Conservation (phyloP, 495 filamentous ascomycete genomes). For the Aspergillus taichungensis region DNA sequence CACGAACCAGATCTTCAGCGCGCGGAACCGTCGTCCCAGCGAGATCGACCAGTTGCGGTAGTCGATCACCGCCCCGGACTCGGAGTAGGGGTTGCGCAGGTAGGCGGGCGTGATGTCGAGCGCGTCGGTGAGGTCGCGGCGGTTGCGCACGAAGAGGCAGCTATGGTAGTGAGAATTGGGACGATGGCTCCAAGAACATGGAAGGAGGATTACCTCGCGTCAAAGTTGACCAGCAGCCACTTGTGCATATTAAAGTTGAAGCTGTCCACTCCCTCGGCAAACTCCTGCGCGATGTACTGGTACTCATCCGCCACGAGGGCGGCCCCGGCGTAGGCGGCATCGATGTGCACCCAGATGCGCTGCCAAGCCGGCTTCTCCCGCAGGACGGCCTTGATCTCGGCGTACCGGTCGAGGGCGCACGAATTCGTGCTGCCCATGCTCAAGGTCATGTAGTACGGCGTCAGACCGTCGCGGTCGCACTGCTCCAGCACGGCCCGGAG, state of each 20-base stretch:
- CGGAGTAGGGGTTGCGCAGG: slow-evolving; percentile 69
- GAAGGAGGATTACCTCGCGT: slow-evolving; percentile 48
- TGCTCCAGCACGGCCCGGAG: slow-evolving; percentile 54
- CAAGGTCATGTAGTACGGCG: slow-evolving; percentile 80
- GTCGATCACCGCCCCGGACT: slow-evolving; percentile 81
- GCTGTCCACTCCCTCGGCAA: slow-evolving; percentile 63
- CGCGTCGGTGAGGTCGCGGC: slow-evolving; percentile 65
- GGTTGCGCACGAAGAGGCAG: slow-evolving; percentile 67
- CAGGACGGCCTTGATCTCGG: slow-evolving; percentile 56
- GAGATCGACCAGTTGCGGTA: slow-evolving; percentile 99
- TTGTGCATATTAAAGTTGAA: slow-evolving; percentile 98
- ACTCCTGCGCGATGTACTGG: slow-evolving; percentile 54
- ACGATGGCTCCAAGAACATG: not conserved
- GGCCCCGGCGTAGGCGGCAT: slow-evolving; percentile 89
- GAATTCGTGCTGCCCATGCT: slow-evolving; percentile 83
- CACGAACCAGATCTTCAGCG: slow-evolving; percentile 96
- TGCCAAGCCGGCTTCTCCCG: slow-evolving; percentile 48
- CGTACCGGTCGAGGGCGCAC: slow-evolving; percentile 78
- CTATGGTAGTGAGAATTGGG: slow-evolving; percentile 26
- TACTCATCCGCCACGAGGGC: slow-evolving; percentile 75
- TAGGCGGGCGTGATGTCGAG: slow-evolving; percentile 79
- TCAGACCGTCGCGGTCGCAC: slow-evolving; percentile 53
- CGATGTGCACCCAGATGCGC: slow-evolving; percentile 87
- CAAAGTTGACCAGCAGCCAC: slow-evolving; percentile 93
- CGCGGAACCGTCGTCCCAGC: slow-evolving; percentile 82